Evolutionary conservation across 192 early-diverging fungal genomes (phyloP).

Genomic region (Coemansia sp.): DNA sequence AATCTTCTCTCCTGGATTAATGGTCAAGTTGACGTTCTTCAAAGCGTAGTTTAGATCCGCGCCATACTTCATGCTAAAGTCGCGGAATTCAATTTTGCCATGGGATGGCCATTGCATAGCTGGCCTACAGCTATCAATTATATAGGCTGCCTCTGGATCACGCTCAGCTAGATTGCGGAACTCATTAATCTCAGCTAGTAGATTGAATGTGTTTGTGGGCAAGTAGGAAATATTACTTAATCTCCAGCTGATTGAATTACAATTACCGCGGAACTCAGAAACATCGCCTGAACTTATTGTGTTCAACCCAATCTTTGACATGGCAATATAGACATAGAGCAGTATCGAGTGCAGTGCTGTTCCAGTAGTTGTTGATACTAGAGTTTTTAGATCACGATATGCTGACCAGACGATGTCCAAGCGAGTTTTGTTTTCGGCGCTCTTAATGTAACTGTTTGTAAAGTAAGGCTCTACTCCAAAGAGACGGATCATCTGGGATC

Average conservation of each 20-base stretch:
- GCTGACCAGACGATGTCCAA: neutral
- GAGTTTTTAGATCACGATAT: neutral
- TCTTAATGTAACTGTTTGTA: slow-evolving; percentile 46
- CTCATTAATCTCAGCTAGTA: neutral
- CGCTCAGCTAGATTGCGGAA: slow-evolving; percentile 6
- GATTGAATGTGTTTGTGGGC: neutral
- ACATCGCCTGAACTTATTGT: neutral
- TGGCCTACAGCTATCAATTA: slow-evolving; percentile 11
- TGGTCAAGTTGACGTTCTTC: slow-evolving; percentile 47
- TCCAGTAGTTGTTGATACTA: neutral
- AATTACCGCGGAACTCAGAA: neutral
- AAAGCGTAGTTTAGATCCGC: slow-evolving; percentile 30
- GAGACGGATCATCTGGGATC: slow-evolving; percentile 63
- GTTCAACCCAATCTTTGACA: neutral
- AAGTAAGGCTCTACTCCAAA: slow-evolving; percentile 62
- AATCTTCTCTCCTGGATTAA: slow-evolving; percentile 61
- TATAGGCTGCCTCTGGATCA: slow-evolving; percentile 15
- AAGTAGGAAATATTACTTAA: neutral
- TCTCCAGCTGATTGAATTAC: neutral
- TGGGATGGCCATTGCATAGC: slow-evolving; percentile 16
- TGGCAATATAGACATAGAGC: neutral
- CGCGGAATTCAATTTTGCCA: slow-evolving; percentile 35
- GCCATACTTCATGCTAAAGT: slow-evolving; percentile 30
- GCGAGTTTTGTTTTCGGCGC: slow-evolving; percentile 64
- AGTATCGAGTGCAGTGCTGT: neutral